phyloP scores from a whole-genome alignment of 345 rosid species.

The Melastoma malabathricum region DNA sequence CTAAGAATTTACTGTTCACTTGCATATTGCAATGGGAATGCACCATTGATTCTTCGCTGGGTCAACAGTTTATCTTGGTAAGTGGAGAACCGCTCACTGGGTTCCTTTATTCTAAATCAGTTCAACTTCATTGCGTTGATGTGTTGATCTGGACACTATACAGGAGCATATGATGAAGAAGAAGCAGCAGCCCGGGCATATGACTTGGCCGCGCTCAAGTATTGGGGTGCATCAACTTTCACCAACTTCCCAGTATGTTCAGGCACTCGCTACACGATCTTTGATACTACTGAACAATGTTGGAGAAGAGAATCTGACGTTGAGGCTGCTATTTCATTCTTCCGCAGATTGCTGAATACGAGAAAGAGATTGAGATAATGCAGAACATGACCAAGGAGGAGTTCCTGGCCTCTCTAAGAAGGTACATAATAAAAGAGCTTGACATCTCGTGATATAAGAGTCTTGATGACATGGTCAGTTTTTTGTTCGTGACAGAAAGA shows the following conservation, averaged over 20 bases:
- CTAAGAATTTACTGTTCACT: not conserved
- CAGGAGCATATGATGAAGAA: slow-evolving; percentile 64
- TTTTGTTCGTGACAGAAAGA: slow-evolving; percentile 23
- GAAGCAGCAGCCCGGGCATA: slow-evolving; percentile 66
- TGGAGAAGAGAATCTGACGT: no score
- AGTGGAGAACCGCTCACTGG: slow-evolving; percentile 1
- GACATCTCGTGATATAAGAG: no score
- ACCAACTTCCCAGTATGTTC: slow-evolving; percentile 43
- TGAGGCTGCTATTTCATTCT: not conserved
- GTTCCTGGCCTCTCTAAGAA: slow-evolving; percentile 49
- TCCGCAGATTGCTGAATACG: slow-evolving; percentile 38
- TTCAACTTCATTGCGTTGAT: no score
- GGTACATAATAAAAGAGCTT: slow-evolving; percentile 12
- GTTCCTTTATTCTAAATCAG: no score
- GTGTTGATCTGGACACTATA: not conserved
- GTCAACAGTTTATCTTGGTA: slow-evolving; percentile 49
- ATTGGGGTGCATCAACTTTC: slow-evolving; percentile 50
- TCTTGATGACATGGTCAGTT: no score
- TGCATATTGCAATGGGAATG: slow-evolving; percentile 7
- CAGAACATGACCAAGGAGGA: slow-evolving; percentile 48
- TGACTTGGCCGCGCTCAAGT: slow-evolving; percentile 59
- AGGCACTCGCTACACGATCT: not conserved
- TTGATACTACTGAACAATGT: not conserved
- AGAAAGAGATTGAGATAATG: slow-evolving; percentile 45
- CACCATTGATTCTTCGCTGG: not conserved